Evolutionary conservation across 176 grass and related monocot genomes (phyloP), one percentile per base, ranked within the genome.

Genomic region (Musa troglodytarum): DNA sequence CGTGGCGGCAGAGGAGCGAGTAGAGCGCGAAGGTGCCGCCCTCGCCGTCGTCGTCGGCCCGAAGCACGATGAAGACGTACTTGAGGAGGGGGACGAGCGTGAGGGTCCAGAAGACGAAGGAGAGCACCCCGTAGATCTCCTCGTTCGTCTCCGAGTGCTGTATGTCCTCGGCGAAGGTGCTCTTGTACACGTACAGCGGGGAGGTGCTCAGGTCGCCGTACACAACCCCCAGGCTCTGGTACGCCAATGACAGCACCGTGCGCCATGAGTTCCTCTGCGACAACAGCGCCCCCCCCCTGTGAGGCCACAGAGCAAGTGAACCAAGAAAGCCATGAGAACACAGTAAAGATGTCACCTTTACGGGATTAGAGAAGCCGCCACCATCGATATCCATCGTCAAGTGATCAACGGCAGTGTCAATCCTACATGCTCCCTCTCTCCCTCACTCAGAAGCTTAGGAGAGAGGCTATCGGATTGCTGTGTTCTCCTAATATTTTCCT

Each of bases 61-160:
- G 88, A 80, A 99, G 89, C 7, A 99, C 95, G 81, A 99, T 59
- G 86, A 89, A 99, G 82, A 99, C 90, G 82, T 99, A 99, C 81
- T 99, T 99, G 82, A 99, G 82, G 67, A 99, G 86, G 0, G 95
- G 95, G 10, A 99, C 82, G 68, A 99, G 86, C 15, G 95, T 99
- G 78, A 99, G 86, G 50, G 95, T 99, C 95, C 95, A 99, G 88
- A 99, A 99, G 72, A 99, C 89, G 82, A 99, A 94, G 80, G 90
- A 99, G 63, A 99, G 84, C 49, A 94, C 95, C 63, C 95, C 95
- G 5, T 90, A 89, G 83, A 99, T 99, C 87, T 99, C 95, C 72
- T 94, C 95, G 75, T 99, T 99, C 52, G 86, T 87, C 74, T 99
- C 88, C 79, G 95, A 84, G 90, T 99, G 95, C 70, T 99, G 86